These are phyloP conservation scores for Clonostachys byssicola DNA, from an alignment of 2,329 filamentous ascomycete species.

Conservation along the genomic window DNA sequence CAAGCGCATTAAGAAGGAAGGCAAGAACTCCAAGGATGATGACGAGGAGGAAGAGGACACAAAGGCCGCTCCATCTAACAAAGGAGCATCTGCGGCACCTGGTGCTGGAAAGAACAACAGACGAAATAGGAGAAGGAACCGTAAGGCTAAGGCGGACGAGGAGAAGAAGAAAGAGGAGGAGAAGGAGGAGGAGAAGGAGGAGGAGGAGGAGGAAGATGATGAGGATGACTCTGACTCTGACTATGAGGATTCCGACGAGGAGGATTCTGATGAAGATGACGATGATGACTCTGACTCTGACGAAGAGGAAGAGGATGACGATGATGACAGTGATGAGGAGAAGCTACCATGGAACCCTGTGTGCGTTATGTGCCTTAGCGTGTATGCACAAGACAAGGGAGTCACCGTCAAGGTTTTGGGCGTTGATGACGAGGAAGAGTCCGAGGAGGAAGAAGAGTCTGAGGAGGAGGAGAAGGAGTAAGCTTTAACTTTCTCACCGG, in stretches of 20 bases:
- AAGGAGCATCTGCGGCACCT: too few relatives aligned
- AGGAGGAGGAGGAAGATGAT: neutral
- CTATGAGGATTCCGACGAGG: conserved; percentile 20
- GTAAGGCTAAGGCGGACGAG: conserved; percentile 5
- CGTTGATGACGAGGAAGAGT: too few relatives aligned
- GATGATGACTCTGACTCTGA: conserved; percentile 34
- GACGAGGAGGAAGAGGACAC: neutral
- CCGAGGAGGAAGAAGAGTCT: too few relatives aligned
- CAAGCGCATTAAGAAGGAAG: too few relatives aligned
- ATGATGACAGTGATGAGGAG: conserved; percentile 13
- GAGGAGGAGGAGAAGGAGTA: too few relatives aligned
- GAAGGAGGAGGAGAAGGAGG: too few relatives aligned
- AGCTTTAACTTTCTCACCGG: too few relatives aligned
- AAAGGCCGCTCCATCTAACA: too few relatives aligned
- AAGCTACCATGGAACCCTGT: conserved; percentile 32
- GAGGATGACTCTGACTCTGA: conserved; percentile 6
- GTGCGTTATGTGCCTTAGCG: conserved; percentile 30
- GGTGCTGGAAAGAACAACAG: too few relatives aligned
- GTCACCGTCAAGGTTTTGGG: conserved; percentile 17
- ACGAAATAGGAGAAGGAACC: neutral
- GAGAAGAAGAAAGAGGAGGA: too few relatives aligned
- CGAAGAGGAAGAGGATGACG: conserved; percentile 9
- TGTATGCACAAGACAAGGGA: conserved; percentile 27
- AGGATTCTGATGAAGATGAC: conserved; percentile 39
- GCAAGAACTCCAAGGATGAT: conserved; percentile 1